phyloP scores from a whole-genome alignment of 2,329 filamentous ascomycete genomes.

The Trichoderma sp. region DNA sequence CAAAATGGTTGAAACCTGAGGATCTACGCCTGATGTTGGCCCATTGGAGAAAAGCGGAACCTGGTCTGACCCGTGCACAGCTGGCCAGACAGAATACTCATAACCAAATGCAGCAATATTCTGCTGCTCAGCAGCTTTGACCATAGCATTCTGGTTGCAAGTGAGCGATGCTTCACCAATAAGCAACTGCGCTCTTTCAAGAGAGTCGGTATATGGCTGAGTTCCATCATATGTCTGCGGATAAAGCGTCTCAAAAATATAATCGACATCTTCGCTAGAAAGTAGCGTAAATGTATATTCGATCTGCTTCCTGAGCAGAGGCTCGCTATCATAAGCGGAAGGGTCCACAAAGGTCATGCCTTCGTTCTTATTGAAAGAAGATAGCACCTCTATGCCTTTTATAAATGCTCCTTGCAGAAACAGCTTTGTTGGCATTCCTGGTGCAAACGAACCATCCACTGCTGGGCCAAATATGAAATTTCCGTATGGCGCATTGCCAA shows the following conservation, averaged over 20 bases:
- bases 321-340: conserved; percentile 3
- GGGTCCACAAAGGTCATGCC: conserved; percentile 21
- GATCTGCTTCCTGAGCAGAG: conserved; percentile 5
- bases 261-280: neutral
- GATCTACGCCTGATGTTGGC: neutral
- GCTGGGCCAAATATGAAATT: conserved; percentile 25
- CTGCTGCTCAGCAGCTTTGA: conserved; percentile 9
- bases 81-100: conserved; percentile 22
- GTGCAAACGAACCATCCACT: conserved; percentile 28
- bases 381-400: conserved; percentile 11
- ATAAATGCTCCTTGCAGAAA: conserved; percentile 25
- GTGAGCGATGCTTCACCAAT: conserved; percentile 14
- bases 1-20: conserved; percentile 6
- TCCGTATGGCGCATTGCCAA: conserved; percentile 11
- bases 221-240: conserved; percentile 19
- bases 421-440: conserved; percentile 26
- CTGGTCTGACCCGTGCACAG: conserved; percentile 14
- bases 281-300: neutral
- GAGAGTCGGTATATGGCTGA: conserved; percentile 6
- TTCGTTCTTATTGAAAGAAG: conserved; percentile 4
- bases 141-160: conserved; percentile 24
- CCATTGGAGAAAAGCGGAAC: conserved; percentile 13
- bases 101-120: conserved; percentile 12
- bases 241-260: conserved; percentile 20
- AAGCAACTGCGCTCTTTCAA: conserved; percentile 18